phyloP scores from a whole-genome alignment of 768 basidiomycete species.

The Phaffia tasmanica region DNA sequence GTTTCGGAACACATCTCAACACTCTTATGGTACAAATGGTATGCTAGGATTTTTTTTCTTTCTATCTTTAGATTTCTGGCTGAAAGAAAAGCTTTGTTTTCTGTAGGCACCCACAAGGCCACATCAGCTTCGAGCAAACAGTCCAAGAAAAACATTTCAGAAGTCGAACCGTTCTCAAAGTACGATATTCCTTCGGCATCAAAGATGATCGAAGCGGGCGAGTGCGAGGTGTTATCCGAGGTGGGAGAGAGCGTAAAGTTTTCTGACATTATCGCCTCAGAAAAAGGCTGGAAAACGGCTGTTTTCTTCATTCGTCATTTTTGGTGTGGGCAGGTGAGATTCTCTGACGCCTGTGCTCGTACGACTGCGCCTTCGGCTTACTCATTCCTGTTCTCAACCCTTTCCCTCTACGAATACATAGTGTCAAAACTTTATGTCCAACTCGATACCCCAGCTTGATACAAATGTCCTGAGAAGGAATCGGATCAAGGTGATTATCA shows the following conservation, averaged over 20 bases:
- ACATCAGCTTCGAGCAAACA: no score
- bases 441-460: conserved; percentile 28
- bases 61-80: no score
- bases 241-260: conserved; percentile 26
- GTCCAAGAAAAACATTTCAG: no score
- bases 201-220: conserved; percentile 34
- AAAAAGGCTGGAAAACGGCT: conserved; percentile 31
- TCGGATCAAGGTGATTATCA: conserved; percentile 24
- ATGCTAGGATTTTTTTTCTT: no score
- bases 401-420: background rate
- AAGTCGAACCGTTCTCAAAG: no score
- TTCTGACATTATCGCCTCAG: conserved; percentile 23
- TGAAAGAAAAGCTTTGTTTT: no score
- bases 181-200: conserved; percentile 27
- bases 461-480: background rate
- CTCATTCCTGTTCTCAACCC: background rate
- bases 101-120: no score
- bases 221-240: conserved; percentile 31
- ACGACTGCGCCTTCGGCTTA: background rate
- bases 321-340: conserved; percentile 32
- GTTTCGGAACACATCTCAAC: no score
- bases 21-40: no score
- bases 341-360: background rate
- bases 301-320: conserved; percentile 37
- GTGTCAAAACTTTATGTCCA: conserved; percentile 36